phyloP scores from a whole-genome alignment of 1,284 basidiomycete species.

The Pyrrhoderma noxium region DNA sequence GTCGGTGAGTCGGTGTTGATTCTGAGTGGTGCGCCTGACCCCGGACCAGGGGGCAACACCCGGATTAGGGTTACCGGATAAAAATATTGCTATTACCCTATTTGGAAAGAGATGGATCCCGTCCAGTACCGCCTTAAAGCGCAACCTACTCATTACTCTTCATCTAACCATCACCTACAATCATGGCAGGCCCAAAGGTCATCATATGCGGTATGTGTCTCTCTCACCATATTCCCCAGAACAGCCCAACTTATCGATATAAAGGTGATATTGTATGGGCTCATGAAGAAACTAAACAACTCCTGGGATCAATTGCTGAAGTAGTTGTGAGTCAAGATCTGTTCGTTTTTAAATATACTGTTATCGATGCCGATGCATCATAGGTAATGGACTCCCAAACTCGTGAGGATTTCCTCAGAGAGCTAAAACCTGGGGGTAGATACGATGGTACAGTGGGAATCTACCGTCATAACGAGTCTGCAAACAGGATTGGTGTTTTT shows the following conservation, averaged over 20 bases:
- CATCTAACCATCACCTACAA: slow-evolving; percentile 18
- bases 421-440: slow-evolving; percentile 58
- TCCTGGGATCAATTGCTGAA: slow-evolving; percentile 65
- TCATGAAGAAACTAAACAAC: slow-evolving; percentile 59
- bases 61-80: background rate
- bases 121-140: background rate
- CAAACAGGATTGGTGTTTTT: slow-evolving; percentile 66
- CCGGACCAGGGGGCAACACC: background rate
- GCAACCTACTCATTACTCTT: background rate
- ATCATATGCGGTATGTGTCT: slow-evolving; percentile 37
- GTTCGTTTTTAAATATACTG: background rate
- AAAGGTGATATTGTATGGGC: slow-evolving; percentile 75
- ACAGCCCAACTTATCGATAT: background rate
- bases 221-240: background rate
- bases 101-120: background rate
- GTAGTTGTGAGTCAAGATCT: slow-evolving; percentile 55
- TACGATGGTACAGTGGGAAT: slow-evolving; percentile 73
- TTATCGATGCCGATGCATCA: slow-evolving; percentile 1
- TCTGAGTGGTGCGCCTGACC: background rate
- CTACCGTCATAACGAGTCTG: slow-evolving; percentile 69
- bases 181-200: slow-evolving; percentile 34
- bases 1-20: background rate
- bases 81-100: background rate
- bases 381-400: slow-evolving; percentile 60
- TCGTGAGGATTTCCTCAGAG: slow-evolving; percentile 63